Base-by-base conservation (phyloP, 2,329 filamentous ascomycete genomes). In the Epichloe baconii region DNA sequence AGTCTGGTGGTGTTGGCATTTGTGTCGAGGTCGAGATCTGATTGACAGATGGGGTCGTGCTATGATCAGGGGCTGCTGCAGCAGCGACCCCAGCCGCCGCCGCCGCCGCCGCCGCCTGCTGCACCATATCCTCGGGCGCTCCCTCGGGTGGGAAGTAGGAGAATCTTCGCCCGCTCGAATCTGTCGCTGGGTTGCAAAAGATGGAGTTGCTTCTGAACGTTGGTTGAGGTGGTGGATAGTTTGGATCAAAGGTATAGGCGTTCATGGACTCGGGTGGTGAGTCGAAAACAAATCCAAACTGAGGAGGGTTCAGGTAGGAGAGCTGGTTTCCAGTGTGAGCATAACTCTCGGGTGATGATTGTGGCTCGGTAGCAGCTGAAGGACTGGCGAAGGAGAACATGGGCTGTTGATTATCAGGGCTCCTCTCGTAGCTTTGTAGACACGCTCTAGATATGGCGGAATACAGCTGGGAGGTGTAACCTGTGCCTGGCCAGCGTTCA, bases 401-500 rank as follows among this genome's bases (percentile, higher is more conserved):
- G 0, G 58, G 50, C 17, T 56, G 48, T 17, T 60, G 61, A 43
- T 57, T 55, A 35, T 61, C 57, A 36, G 56, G 49, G 5, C 56
- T 58, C 23, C 74, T 73, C 55, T 90, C 84, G 66, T 95, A 98
- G 59, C 88, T 89, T 64, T 88, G 89, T 60, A 97, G 73, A 60
- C 90, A 95, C 12, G 90, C 89, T 52, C 79, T 80, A 46, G 91
- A 84, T 47, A 98, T 80, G 56, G 88, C 89, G n/a, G 79, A 76
- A 63, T 96, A 97, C 12, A 97, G 78, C 58, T 93, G 81, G 10
- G 88, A 82, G 3, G 90, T 89, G 15, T 88, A 86, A 40, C 83
- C 79, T 2, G 91, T 89, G 11, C 91, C 93, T 0, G 93, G 93
- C 93, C 93, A 97, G 54, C 90, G 78, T 61, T 91, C 86, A 0